phyloP scores from a whole-genome alignment of 768 basidiomycete genomes.

The Amanita subjunquillea region DNA sequence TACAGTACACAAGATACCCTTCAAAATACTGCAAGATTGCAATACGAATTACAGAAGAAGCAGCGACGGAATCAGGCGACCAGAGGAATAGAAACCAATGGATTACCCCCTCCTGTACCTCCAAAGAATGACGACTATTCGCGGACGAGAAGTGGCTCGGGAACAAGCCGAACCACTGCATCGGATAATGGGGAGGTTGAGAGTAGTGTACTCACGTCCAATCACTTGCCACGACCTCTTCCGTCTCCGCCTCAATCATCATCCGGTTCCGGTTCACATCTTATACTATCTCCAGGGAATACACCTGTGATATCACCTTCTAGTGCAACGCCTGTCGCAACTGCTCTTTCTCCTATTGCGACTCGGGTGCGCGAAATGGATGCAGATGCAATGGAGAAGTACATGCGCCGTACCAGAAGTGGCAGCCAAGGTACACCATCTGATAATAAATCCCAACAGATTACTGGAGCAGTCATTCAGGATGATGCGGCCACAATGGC shows the following conservation, averaged over 20 bases:
- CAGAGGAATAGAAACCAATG: constrained; percentile 53
- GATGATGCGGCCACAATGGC: constrained; percentile 44
- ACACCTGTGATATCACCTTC: constrained; percentile 23
- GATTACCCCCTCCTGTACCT: constrained; percentile 31
- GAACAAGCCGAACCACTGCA: constrained; percentile 66
- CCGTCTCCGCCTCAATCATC: constrained; percentile 55
- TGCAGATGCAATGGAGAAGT: constrained; percentile 83
- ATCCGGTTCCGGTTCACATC: constrained; percentile 27
- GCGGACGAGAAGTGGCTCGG: constrained; percentile 73
- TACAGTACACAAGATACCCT: constrained; percentile 67
- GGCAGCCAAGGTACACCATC: constrained; percentile 68
- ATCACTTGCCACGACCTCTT: constrained; percentile 43
- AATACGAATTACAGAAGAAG: constrained; percentile 74
- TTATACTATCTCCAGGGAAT: constrained; percentile 20
- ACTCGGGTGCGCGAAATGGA: constrained; percentile 76
- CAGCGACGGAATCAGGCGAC: constrained; percentile 59
- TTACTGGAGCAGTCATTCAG: constrained; percentile 40
- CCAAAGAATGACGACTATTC: constrained; percentile 32
- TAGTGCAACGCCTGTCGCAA: constrained; percentile 23
- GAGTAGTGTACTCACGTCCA: constrained; percentile 27
- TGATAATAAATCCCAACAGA: constrained; percentile 57
- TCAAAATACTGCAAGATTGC: constrained; percentile 69
- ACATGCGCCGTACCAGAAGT: constrained; percentile 72
- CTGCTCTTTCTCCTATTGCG: constrained; percentile 66
- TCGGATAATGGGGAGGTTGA: constrained; percentile 66